phyloP scores from a whole-genome alignment of 108 stramenopile species.

The Fragilaria radians region DNA sequence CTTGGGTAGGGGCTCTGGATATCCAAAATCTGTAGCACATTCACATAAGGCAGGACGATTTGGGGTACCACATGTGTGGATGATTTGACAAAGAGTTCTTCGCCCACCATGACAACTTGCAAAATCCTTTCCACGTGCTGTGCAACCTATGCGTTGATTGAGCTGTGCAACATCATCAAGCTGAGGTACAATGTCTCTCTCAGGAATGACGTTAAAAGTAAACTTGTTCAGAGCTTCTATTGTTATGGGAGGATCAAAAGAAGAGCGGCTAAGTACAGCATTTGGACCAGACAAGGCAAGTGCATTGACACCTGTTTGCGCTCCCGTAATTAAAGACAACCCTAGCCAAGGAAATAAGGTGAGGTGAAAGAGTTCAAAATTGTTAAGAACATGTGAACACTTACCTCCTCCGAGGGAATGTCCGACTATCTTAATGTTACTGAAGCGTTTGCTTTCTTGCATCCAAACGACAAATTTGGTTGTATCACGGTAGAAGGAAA shows the following conservation, averaged over 20 bases:
- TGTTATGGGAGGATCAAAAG: conserved; percentile 57
- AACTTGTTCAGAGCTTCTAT: conserved; percentile 37
- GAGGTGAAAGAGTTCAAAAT: no score
- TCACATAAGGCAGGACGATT: conserved; percentile 49
- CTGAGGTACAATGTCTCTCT: conserved; percentile 48
- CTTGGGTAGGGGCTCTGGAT: conserved; percentile 25
- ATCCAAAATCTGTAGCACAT: conserved; percentile 34
- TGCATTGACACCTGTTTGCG: conserved; percentile 44
- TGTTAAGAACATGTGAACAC: background rate
- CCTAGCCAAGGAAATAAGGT: no score
- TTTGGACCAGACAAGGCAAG: conserved; percentile 65
- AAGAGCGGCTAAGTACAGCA: conserved; percentile 33
- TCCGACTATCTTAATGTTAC: conserved; percentile 17
- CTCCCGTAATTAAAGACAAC: conserved; percentile 64
- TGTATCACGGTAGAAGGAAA: conserved; percentile 35
- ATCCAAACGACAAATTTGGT: conserved; percentile 22
- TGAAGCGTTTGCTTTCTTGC: background rate
- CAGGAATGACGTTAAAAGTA: conserved; percentile 62
- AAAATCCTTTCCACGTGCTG: conserved; percentile 18
- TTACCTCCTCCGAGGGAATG: conserved; percentile 53
- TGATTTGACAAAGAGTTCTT: conserved; percentile 49
- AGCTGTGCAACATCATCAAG: conserved; percentile 32
- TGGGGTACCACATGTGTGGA: conserved; percentile 41
- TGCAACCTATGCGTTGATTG: conserved; percentile 38
- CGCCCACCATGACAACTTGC: conserved; percentile 14